Evolutionary conservation across 2,329 filamentous ascomycete genomes (phyloP).

Genomic region (Fusarium hostae): DNA sequence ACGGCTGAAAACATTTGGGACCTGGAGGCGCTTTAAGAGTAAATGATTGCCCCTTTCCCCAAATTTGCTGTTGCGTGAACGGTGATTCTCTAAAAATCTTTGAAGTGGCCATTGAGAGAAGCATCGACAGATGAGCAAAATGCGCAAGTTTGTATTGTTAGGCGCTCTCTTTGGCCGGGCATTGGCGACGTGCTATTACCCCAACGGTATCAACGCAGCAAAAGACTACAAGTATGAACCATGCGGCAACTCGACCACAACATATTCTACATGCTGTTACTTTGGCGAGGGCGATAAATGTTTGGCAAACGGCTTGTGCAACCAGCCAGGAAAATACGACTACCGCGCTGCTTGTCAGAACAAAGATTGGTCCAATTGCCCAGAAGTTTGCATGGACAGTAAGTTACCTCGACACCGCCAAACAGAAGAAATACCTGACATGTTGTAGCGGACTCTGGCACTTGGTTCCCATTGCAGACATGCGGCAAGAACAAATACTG

Average conservation of each 20-base stretch:
- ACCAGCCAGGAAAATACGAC: constrained; percentile 17
- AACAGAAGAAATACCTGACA: neutral
- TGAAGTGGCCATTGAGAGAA: neutral
- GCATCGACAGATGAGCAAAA: neutral
- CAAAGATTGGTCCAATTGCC: constrained; percentile 38
- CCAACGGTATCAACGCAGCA: constrained; percentile 32
- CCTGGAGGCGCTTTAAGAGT: neutral
- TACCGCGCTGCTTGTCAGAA: constrained; percentile 40
- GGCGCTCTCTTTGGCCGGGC: neutral
- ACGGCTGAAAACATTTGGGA: neutral
- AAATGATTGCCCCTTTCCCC: neutral
- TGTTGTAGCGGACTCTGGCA: constrained; percentile 4
- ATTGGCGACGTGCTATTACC: constrained; percentile 36
- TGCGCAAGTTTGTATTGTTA: constrained; percentile 8
- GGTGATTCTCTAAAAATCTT: accelerated
- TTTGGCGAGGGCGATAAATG: constrained; percentile 39
- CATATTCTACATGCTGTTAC: constrained; percentile 37
- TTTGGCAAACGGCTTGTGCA: constrained; percentile 36
- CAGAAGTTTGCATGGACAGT: constrained; percentile 37
- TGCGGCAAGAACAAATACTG: constrained; percentile 40
- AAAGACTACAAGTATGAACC: constrained; percentile 40
- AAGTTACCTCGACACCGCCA: neutral
- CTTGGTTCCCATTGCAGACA: constrained; percentile 22
- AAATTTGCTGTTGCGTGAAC: neutral
- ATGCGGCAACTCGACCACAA: constrained; percentile 27